A percentile compares a stretch with the other conserved stretches of the same genome.
Evolutionary conservation across 805 yeast species (phyloP).

Genomic region (Candida orba): DNA sequence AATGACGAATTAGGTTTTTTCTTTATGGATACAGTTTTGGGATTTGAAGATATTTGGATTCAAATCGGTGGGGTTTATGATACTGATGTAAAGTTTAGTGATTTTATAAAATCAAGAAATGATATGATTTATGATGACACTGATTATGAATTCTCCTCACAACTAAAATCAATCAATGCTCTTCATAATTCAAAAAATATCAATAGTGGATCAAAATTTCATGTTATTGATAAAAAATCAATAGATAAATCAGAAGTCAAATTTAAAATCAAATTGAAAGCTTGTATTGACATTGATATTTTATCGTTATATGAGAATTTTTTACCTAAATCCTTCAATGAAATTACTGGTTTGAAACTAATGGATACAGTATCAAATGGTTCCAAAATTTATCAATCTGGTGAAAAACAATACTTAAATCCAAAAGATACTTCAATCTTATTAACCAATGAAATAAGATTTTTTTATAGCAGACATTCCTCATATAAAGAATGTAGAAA

Average conservation of each 20-base stretch:
- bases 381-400: constrained; percentile 21
- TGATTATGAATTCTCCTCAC: constrained; percentile 1
- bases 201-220: constrained; percentile 7
- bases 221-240: constrained; percentile 13
- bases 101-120: constrained; percentile 20
- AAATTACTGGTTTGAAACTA: background rate
- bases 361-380: constrained; percentile 8
- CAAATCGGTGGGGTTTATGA: constrained; percentile 24
- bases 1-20: constrained; percentile 32
- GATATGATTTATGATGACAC: background rate
- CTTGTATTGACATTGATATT: constrained; percentile 30
- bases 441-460: constrained; percentile 30
- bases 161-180: background rate
- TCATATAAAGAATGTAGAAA: constrained; percentile 34
- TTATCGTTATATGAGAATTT: constrained; percentile 5
- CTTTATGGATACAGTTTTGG: constrained; percentile 35
- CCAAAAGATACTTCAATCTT: constrained; percentile 24
- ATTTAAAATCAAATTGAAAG: constrained; percentile 27
- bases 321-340: constrained; percentile 4
- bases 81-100: constrained; percentile 25
- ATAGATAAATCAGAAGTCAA: background rate
- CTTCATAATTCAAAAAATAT: background rate
- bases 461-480: constrained; percentile 41
- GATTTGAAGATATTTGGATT: constrained; percentile 50
- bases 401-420: constrained; percentile 22